phyloP scores from a whole-genome alignment of 768 basidiomycete species.

The Boletus reticuloceps region DNA sequence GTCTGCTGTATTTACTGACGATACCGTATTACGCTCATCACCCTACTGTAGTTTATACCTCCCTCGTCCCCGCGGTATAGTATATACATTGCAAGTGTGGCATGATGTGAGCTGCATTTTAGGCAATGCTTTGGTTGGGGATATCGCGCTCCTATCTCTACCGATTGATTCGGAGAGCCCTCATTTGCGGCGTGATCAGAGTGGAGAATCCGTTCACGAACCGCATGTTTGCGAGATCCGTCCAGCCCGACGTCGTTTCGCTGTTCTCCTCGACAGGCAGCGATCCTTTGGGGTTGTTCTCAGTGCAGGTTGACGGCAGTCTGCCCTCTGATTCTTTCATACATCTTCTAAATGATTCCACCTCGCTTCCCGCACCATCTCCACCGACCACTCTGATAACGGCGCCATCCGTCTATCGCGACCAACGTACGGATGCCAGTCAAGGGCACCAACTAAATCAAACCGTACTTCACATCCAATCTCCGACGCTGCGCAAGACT shows the following conservation, averaged over 20 bases:
- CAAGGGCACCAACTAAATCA: conserved; percentile 47
- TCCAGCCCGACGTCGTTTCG: conserved; percentile 66
- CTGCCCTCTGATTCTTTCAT: conserved; percentile 63
- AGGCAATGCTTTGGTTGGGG: not conserved
- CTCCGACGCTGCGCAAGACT: conserved; percentile 65
- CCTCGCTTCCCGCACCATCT: conserved; percentile 46
- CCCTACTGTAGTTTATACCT: conserved; percentile 10
- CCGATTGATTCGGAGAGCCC: conserved; percentile 11
- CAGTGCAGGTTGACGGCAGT: conserved; percentile 41
- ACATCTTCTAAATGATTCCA: conserved; percentile 58
- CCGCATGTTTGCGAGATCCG: conserved; percentile 50
- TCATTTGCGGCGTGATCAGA: conserved; percentile 18
- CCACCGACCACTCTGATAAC: conserved; percentile 46
- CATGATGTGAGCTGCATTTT: not conserved
- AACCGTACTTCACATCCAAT: conserved; percentile 77
- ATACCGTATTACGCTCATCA: not conserved
- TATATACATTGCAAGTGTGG: not conserved
- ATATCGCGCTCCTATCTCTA: not conserved
- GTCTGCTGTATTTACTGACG: conserved; percentile 14
- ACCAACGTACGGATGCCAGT: conserved; percentile 31
- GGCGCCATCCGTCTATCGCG: conserved; percentile 33
- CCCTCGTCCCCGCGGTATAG: conserved; percentile 1
- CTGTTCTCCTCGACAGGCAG: conserved; percentile 73
- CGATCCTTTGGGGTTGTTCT: conserved; percentile 59
- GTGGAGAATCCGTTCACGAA: conserved; percentile 14